These are phyloP conservation scores for Bipolaris bicolor DNA, from an alignment of 2,329 filamentous ascomycete genomes.

Conservation along the genomic window DNA sequence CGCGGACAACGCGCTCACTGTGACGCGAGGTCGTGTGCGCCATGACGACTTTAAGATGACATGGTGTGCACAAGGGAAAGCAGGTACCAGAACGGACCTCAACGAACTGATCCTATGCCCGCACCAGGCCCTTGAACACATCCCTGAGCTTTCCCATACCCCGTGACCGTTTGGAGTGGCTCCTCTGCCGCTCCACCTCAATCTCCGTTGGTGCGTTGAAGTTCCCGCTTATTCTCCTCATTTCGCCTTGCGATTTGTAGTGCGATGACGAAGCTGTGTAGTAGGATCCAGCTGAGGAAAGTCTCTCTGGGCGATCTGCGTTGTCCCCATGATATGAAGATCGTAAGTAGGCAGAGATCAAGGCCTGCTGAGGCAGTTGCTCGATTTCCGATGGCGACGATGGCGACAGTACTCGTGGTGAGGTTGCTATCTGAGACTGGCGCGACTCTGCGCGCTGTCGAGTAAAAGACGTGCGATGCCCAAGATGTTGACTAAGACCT, in stretches of 20 bases:
- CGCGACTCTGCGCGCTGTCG: conserved; percentile 23
- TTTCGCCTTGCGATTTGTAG: conserved; percentile 15
- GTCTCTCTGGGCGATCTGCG: conserved; percentile 9
- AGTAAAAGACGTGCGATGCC: conserved; percentile 3
- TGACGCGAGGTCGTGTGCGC: neutral
- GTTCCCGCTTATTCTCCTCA: conserved; percentile 30
- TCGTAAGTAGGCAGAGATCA: conserved; percentile 12
- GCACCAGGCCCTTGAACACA: conserved; percentile 22
- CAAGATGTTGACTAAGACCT: conserved; percentile 2
- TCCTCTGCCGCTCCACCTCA: conserved; percentile 28
- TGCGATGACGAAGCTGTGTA: conserved; percentile 10
- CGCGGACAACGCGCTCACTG: conserved; percentile 8
- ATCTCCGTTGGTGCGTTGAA: conserved; percentile 39
- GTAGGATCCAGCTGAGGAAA: conserved; percentile 15
- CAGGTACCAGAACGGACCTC: conserved; percentile 4
- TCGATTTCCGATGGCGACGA: conserved; percentile 5
- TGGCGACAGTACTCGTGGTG: conserved; percentile 1
- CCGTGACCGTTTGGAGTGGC: conserved; percentile 17
- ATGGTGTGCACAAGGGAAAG: conserved; percentile 5
- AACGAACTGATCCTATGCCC: conserved; percentile 15
- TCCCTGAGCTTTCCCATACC: conserved; percentile 23
- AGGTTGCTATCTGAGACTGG: conserved; percentile 8
- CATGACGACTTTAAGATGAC: conserved; percentile 3
- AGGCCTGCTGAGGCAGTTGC: conserved; percentile 7
- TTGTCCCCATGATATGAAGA: conserved; percentile 15